Evolutionary conservation across 371 early-diverging fungal species (phyloP).

Genomic region (Mortierella sp.): DNA sequence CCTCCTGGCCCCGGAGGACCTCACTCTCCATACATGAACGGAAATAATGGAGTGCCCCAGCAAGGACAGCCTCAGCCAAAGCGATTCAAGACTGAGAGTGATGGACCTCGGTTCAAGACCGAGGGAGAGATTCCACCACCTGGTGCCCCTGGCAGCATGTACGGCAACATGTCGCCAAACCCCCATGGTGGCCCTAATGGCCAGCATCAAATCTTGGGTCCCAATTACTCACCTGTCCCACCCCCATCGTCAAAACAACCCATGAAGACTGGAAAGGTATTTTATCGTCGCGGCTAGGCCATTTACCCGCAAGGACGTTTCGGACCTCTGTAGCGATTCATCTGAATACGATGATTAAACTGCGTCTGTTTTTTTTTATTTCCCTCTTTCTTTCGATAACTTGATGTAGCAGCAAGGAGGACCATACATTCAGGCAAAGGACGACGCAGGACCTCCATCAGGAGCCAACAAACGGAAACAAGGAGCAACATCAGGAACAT

Average conservation of each 20-base stretch:
- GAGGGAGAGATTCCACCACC: conserved; percentile 50
- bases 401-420: conserved; percentile 20
- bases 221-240: conserved; percentile 52
- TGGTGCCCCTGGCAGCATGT: conserved; percentile 47
- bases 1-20: conserved; percentile 51
- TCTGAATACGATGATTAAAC: conserved; percentile 13
- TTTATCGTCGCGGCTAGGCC: conserved; percentile 11
- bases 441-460: conserved; percentile 39
- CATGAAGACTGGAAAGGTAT: conserved; percentile 47
- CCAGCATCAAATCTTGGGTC: conserved; percentile 41
- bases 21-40: conserved; percentile 58
- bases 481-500: conserved; percentile 38
- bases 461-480: conserved; percentile 54
- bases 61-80: conserved; percentile 56
- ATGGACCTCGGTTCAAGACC: conserved; percentile 49
- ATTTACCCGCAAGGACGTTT: neutral
- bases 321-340: conserved; percentile 12
- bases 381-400: neutral
- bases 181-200: conserved; percentile 50
- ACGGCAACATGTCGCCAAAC: conserved; percentile 58
- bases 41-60: conserved; percentile 38
- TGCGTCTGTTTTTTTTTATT: neutral
- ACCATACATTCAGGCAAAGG: conserved; percentile 47
- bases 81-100: conserved; percentile 54
- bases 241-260: conserved; percentile 45